phyloP scores from a whole-genome alignment of 2,329 filamentous ascomycete genomes.

The Nigrospora sphaerica region DNA sequence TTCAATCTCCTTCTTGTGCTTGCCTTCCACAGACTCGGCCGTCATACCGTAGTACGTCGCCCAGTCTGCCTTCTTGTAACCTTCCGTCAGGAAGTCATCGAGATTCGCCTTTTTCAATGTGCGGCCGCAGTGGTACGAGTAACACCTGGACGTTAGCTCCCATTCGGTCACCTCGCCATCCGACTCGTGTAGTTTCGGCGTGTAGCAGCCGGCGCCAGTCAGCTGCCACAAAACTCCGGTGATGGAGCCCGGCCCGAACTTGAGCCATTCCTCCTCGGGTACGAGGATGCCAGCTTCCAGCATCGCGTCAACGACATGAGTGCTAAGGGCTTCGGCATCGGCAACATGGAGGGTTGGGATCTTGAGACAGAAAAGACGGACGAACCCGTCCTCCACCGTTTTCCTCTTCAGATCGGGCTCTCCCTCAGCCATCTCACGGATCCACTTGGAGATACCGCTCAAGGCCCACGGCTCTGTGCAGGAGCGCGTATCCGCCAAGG shows the following conservation, averaged over 20 bases:
- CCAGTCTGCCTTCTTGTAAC: constrained; percentile 74
- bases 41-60: constrained; percentile 79
- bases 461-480: constrained; percentile 91
- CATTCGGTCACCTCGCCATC: constrained; percentile 26
- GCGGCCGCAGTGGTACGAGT: constrained; percentile 87
- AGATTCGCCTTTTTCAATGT: constrained; percentile 93
- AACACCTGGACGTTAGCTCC: constrained; percentile 70
- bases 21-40: constrained; percentile 65
- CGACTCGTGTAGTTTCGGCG: constrained; percentile 69
- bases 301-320: constrained; percentile 73
- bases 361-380: constrained; percentile 86
- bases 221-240: constrained; percentile 91
- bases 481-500: constrained; percentile 70
- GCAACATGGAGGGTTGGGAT: constrained; percentile 98
- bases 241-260: constrained; percentile 72
- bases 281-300: constrained; percentile 69
- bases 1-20: constrained; percentile 80
- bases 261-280: constrained; percentile 95
- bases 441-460: constrained; percentile 79
- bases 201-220: constrained; percentile 86
- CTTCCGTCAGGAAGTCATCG: constrained; percentile 62
- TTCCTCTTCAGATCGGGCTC: constrained; percentile 82
- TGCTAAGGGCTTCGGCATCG: constrained; percentile 82
- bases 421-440: constrained; percentile 83
- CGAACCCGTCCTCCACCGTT: constrained; percentile 78